A percentile compares a stretch with the other conserved stretches of the same genome.
Evolutionary conservation across 78 protist species (phyloP).

Genomic region (Anaeramoeba flamelloides): DNA sequence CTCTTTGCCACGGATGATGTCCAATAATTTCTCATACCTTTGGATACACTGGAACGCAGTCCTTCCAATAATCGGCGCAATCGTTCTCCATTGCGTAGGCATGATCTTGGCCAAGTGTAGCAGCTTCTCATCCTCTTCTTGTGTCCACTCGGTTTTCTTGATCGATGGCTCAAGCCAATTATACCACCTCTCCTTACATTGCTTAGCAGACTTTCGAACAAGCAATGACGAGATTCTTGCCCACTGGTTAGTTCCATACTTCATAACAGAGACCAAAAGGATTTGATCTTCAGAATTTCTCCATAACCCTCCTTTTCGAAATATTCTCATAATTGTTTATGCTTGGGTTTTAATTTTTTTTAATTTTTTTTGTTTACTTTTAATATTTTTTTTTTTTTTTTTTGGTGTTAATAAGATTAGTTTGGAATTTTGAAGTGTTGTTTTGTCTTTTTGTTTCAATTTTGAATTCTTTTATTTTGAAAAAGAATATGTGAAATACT

Average conservation of each 20-base stretch:
- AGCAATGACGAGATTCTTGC: slow-evolving; percentile 71
- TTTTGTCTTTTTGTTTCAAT: too few relatives aligned
- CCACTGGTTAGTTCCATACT: slow-evolving; percentile 80
- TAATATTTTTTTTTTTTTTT: too few relatives aligned
- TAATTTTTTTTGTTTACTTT: too few relatives aligned
- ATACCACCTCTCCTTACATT: slow-evolving; percentile 93
- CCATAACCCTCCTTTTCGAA: slow-evolving; percentile 20
- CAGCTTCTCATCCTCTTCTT: slow-evolving; percentile 96
- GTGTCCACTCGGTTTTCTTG: slow-evolving; percentile 96
- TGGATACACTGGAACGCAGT: slow-evolving; percentile 92
- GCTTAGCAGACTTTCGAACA: slow-evolving; percentile 82
- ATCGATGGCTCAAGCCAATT: slow-evolving; percentile 97
- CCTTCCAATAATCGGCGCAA: slow-evolving; percentile 92
- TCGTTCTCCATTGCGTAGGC: slow-evolving; percentile 94
- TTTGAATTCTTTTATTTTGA: too few relatives aligned
- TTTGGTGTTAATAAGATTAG: too few relatives aligned
- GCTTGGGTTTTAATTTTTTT: too few relatives aligned
- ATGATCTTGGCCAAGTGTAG: slow-evolving; percentile 84
- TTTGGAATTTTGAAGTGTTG: too few relatives aligned
- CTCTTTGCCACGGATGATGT: slow-evolving; percentile 20
- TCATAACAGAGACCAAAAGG: slow-evolving; percentile 98
- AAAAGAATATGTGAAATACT: too few relatives aligned
- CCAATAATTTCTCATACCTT: slow-evolving; percentile 83
- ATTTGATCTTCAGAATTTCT: slow-evolving; percentile 75
- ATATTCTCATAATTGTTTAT: slow-evolving; percentile 1